These are phyloP conservation scores for Wallacemonas collosoma DNA, from an alignment of 208 protist species.

Conservation along the genomic window DNA sequence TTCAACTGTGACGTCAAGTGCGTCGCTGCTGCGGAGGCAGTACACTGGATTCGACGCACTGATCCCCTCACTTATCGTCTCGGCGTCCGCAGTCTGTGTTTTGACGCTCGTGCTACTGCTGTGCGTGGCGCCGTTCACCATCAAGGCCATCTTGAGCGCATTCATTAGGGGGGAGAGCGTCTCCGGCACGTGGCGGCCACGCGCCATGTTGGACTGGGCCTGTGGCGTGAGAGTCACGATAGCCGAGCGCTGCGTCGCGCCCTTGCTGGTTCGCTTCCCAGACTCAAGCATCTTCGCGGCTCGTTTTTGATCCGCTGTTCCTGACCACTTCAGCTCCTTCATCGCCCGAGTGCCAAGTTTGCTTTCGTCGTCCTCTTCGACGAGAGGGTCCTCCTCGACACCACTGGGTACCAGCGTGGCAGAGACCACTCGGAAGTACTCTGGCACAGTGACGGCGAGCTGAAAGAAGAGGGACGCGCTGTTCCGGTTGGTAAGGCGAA, in stretches of 20 bases:
- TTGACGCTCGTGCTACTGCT: background rate
- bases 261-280: background rate
- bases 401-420: constrained; percentile 35
- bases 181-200: background rate
- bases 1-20: constrained; percentile 56
- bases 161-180: constrained; percentile 9
- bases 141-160: background rate
- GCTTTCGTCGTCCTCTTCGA: constrained; percentile 45
- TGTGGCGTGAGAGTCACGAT: constrained; percentile 5
- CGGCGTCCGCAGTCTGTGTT: background rate
- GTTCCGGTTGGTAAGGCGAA: constrained; percentile 80
- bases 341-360: constrained; percentile 4
- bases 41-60: constrained; percentile 29
- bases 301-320: constrained; percentile 21
- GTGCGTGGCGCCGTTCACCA: background rate
- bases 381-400: constrained; percentile 37
- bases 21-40: constrained; percentile 57
- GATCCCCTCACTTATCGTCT: too few species aligned
- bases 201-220: constrained; percentile 3
- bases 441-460: constrained; percentile 33
- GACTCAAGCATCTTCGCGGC: constrained; percentile 25
- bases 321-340: constrained; percentile 32
- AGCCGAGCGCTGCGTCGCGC: background rate
- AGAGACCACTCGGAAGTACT: constrained; percentile 25
- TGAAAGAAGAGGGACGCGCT: constrained; percentile 74